Evolutionary conservation across 768 basidiomycete species (phyloP), one percentile per base, ranked within the genome.

Genomic region (Nevesoporus exiguus): DNA sequence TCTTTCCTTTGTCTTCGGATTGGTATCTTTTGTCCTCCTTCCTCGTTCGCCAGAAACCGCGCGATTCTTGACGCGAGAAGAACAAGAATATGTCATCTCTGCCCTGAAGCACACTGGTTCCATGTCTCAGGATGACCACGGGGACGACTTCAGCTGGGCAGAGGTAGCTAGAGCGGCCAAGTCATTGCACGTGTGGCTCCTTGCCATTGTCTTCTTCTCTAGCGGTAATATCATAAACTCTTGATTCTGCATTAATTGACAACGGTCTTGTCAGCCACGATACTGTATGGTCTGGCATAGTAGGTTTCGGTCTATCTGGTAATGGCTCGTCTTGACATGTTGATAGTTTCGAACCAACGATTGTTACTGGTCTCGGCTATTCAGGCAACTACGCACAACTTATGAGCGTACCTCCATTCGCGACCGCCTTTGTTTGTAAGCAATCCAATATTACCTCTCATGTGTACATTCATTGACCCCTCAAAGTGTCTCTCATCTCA

Each of bases 1-100:
- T 4, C 81, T 90, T 67, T 86, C 86, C 0, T 68, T 81, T 51
- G 44, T 79, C 3, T 81, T 85, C 58, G 88, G 86, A 5, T 34
- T 79, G 4, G 34, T 66, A 1, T 74, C 80, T 0, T 85, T 75
- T 72, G 71, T 77, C 59, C 53, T 85, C 44, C 69, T 83, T 37
- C 78, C 83, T 9, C 61, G 68, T 34, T 72, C 76, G 0, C 77
- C 81, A 2, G 63, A 57, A 3, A 68, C 71, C 13, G 76, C 81
- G 3, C 69, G 71, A 41, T 85, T 86, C 73, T 71, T 88, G 22
- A 77, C 66, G 4, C 52, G 67, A n/a, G 61, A 77, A 22, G 83
- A 86, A 64, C 81, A 77, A 46, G 66, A 68, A 17, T 80, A 81
- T 54, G 71, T 82, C 39, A 55, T 71, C 45, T 61, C 59, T 33